A percentile compares a stretch with the other conserved stretches of the same genome.
Conservation (phyloP, 2,329 filamentous ascomycete species). For the Ophiostoma ulmi region DNA sequence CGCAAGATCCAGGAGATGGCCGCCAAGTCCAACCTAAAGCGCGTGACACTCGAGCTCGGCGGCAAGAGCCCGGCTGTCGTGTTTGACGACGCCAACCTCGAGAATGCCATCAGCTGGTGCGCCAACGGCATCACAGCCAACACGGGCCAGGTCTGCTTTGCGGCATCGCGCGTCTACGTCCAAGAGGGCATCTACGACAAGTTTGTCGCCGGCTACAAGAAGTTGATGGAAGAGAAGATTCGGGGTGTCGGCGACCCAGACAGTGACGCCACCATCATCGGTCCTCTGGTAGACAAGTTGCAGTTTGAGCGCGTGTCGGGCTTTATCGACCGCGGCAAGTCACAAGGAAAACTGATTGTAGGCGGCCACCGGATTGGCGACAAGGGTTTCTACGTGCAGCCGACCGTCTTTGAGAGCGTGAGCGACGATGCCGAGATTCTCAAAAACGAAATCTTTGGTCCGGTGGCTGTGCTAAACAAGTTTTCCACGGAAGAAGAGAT, state of each 20-base stretch:
- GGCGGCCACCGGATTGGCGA: conserved; percentile 39
- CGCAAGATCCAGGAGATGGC: conserved; percentile 58
- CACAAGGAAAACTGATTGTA: conserved; percentile 37
- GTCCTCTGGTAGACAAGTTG: conserved; percentile 48
- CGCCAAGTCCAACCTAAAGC: conserved; percentile 57
- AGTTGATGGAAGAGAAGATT: conserved; percentile 52
- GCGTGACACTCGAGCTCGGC: conserved; percentile 65
- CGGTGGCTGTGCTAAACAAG: conserved; percentile 49
- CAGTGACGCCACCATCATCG: conserved; percentile 53
- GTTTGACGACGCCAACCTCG: conserved; percentile 58
- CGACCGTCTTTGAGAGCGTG: conserved; percentile 41
- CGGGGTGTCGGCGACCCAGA: conserved; percentile 58
- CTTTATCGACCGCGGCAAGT: conserved; percentile 42
- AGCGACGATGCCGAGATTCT: conserved; percentile 43
- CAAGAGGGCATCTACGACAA: conserved; percentile 52
- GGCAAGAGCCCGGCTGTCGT: conserved; percentile 62
- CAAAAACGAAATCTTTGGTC: conserved; percentile 54
- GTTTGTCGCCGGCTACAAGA: conserved; percentile 56
- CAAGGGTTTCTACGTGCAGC: conserved; percentile 31
- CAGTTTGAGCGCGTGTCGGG: conserved; percentile 44
- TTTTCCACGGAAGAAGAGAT: conserved; percentile 56
- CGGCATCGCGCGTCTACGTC: conserved; percentile 66
- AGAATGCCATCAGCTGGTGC: conserved; percentile 47
- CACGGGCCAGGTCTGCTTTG: conserved; percentile 69
- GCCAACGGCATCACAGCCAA: conserved; percentile 58